Evolutionary conservation across 2,329 filamentous ascomycete species (phyloP).

Genomic region (Tolypocladium endophyticum): DNA sequence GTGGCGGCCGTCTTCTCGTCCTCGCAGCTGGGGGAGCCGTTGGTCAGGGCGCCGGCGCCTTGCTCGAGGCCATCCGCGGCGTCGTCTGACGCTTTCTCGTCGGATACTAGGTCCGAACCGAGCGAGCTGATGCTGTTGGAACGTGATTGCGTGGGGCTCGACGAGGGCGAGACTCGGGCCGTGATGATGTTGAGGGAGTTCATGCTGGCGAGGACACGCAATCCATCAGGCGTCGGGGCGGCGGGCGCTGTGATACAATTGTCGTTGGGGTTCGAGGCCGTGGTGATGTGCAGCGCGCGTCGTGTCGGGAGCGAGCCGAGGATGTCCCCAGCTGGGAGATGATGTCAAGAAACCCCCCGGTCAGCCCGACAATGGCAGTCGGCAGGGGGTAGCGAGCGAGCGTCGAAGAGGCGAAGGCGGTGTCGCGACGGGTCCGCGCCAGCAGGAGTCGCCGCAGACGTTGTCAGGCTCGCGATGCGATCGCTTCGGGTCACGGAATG

Average conservation of each 20-base stretch:
- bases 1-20: conserved; percentile 23
- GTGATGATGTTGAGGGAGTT: conserved; percentile 95
- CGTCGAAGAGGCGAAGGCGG: not conserved
- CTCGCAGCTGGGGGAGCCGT: conserved; percentile 25
- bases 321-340: not conserved
- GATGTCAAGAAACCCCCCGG: not conserved
- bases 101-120: conserved; percentile 33
- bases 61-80: conserved; percentile 24
- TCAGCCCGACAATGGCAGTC: not conserved
- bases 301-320: not conserved
- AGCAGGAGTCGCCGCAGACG: not conserved
- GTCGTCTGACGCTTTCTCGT: conserved; percentile 22
- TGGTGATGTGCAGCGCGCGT: not conserved
- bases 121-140: conserved; percentile 50
- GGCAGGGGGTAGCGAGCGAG: not conserved
- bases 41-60: conserved; percentile 24
- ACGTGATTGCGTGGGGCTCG: conserved; percentile 45
- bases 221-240: conserved; percentile 37
- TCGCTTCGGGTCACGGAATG: not conserved
- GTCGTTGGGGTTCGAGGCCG: not conserved
- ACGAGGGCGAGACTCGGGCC: conserved; percentile 60
- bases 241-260: not conserved
- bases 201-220: conserved; percentile 55
- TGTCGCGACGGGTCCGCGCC: not conserved
- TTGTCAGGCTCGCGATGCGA: not conserved